Base-by-base conservation (phyloP, 23 red algal species). In the Gracilaria domingensis region DNA sequence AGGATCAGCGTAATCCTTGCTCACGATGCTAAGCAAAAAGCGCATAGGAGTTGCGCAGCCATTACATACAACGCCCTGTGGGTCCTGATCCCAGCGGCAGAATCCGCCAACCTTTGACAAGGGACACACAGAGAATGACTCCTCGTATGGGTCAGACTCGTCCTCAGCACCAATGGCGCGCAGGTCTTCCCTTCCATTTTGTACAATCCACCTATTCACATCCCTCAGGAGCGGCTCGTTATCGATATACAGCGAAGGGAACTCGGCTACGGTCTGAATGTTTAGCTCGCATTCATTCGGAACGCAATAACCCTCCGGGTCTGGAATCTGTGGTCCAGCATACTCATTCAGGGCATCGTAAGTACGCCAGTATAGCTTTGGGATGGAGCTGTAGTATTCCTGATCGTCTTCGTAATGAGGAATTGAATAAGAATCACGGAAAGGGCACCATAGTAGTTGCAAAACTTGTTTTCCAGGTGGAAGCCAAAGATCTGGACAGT, bases 21-120 rank as follows among this genome's bases (percentile, higher is more conserved):
- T 67, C 33, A 35, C 62, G 21, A 64, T 32, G 9, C 9, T 67
- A 67, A 67, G 62, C 62, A 67, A 21, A 67, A 67, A 67, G 11
- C 24, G 62, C 62, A 67, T 67, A 4, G 26, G 7, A 8, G 2
- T 67, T 13, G 32, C 14, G 33, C 62, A 67, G 33, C 28, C 0
- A 25, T 36, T 36, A 25, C 62, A 67, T 67, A 30, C 33, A 11
- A 67, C 33, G 7, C 33, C 33, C 26, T 33, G 62, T 33, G 24
- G 62, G 12, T 30, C 24, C 7, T 33, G 12, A 29, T 33, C 26
- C 62, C 62, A 67, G 14, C 62, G 20, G 24, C 62, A 67, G 62
- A 33, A 67, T 67, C 62, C 9, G 26, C 62, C 62, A 28, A 67
- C 62, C 16, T 67, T 67, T 29, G 62, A 67, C 62, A 67, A 67